Conservation (phyloP, 2,329 filamentous ascomycete species). For the Fulvia fulva region DNA sequence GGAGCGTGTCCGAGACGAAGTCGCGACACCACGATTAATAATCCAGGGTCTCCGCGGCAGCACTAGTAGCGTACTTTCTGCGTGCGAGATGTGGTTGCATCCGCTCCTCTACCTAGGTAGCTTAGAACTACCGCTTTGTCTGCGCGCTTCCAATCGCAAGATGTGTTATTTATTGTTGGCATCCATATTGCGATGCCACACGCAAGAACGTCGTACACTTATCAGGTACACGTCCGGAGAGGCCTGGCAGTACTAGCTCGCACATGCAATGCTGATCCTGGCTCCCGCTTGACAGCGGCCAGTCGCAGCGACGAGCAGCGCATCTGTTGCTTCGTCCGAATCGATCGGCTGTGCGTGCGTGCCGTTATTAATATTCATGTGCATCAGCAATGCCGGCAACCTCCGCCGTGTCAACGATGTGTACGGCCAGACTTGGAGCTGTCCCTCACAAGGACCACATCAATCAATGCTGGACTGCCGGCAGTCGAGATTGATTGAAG, state of each 20-base stretch:
- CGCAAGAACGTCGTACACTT: too few relatives aligned
- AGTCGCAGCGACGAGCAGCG: background rate
- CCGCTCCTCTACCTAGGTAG: background rate
- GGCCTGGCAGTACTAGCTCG: too few relatives aligned
- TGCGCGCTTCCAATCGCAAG: too few relatives aligned
- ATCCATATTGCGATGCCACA: too few relatives aligned
- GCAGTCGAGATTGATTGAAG: background rate
- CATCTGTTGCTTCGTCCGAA: background rate
- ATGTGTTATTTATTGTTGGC: too few relatives aligned
- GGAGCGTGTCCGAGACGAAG: too few relatives aligned
- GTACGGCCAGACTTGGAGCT: background rate
- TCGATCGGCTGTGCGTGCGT: background rate
- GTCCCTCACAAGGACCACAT: background rate
- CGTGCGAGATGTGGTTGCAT: background rate
- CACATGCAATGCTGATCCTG: background rate
- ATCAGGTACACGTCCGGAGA: too few relatives aligned
- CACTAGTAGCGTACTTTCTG: too few relatives aligned
- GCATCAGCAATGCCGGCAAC: background rate
- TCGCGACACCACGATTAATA: too few relatives aligned
- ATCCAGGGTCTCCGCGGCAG: background rate
- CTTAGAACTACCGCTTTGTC: too few relatives aligned
- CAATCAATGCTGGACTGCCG: background rate
- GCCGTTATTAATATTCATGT: too few relatives aligned
- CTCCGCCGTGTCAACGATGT: too few relatives aligned
- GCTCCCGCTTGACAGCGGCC: constrained; percentile 6